phyloP scores from a whole-genome alignment of 2,329 filamentous ascomycete species.

The Fusarium compactum region DNA sequence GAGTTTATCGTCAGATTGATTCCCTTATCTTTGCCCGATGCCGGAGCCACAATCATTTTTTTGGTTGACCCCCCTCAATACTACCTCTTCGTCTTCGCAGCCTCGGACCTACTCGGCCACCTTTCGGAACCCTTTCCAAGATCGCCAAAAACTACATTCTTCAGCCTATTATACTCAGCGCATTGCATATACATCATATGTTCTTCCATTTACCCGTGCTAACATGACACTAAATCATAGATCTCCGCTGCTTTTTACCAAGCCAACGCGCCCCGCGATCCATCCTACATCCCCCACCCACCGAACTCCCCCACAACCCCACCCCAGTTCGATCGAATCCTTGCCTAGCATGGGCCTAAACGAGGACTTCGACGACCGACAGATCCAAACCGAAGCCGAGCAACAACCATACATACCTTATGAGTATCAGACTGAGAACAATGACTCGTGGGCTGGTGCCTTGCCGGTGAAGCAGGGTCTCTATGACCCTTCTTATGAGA shows the following conservation, averaged over 20 bases:
- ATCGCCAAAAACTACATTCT: not conserved
- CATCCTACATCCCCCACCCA: conserved; percentile 40
- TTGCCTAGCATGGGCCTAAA: conserved; percentile 77
- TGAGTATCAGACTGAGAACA: conserved; percentile 89
- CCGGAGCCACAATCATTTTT: conserved; percentile 28
- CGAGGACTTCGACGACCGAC: conserved; percentile 76
- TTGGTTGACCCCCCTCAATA: conserved; percentile 4
- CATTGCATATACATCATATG: not conserved
- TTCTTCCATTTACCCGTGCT: conserved; percentile 35
- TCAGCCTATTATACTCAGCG: conserved; percentile 1
- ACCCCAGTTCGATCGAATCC: conserved; percentile 49
- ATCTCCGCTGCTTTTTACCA: conserved; percentile 45
- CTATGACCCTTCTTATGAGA: conserved; percentile 95
- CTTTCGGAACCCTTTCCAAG: conserved; percentile 2
- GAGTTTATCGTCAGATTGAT: conserved; percentile 35
- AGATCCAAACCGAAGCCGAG: conserved; percentile 70
- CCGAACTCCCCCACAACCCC: conserved; percentile 42
- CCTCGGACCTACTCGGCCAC: conserved; percentile 14
- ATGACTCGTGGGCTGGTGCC: conserved; percentile 90
- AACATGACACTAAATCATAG: conserved; percentile 33
- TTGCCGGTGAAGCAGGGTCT: conserved; percentile 98
- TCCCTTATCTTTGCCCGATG: conserved; percentile 43
- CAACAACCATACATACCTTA: conserved; percentile 75
- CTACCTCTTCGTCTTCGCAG: not conserved
- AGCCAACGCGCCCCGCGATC: conserved; percentile 45